Conservation (phyloP, 2,329 filamentous ascomycete species). For the Diaporthe eres region DNA sequence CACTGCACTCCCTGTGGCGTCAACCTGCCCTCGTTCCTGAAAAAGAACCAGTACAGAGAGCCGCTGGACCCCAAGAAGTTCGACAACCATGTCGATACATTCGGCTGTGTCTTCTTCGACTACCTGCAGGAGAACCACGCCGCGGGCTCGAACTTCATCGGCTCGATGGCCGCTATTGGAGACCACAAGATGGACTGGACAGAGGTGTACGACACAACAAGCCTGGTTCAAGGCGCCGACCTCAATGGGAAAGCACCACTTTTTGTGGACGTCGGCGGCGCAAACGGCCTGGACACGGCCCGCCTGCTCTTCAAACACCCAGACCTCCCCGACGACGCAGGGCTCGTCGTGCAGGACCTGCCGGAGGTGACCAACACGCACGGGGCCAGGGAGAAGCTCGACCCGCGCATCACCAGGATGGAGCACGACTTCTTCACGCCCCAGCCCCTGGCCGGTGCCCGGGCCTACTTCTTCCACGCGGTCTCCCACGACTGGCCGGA, state of each 20-base stretch:
- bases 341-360: slow-evolving; percentile 53
- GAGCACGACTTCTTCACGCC: slow-evolving; percentile 56
- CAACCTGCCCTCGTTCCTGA: slow-evolving; percentile 50
- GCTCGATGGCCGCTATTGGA: slow-evolving; percentile 53
- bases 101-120: slow-evolving; percentile 52
- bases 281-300: slow-evolving; percentile 54
- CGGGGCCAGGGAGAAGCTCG: slow-evolving; percentile 45
- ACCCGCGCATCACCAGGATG: slow-evolving; percentile 40
- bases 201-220: slow-evolving; percentile 47
- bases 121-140: slow-evolving; percentile 49
- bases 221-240: slow-evolving; percentile 42
- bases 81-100: slow-evolving; percentile 45
- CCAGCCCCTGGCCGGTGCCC: slow-evolving; percentile 57
- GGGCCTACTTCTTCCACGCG: slow-evolving; percentile 45
- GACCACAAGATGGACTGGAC: slow-evolving; percentile 53
- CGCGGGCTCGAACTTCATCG: slow-evolving; percentile 51
- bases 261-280: slow-evolving; percentile 54
- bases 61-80: slow-evolving; percentile 46
- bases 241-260: slow-evolving; percentile 37
- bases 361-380: slow-evolving; percentile 50
- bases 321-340: slow-evolving; percentile 41
- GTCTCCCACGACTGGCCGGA: slow-evolving; percentile 53
- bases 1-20: neutral
- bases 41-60: slow-evolving; percentile 51
- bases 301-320: slow-evolving; percentile 51